Evolutionary conservation across 1,284 basidiomycete genomes (phyloP), one percentile per base, ranked within the genome.

Genomic region (Marasmius tenuissimus): DNA sequence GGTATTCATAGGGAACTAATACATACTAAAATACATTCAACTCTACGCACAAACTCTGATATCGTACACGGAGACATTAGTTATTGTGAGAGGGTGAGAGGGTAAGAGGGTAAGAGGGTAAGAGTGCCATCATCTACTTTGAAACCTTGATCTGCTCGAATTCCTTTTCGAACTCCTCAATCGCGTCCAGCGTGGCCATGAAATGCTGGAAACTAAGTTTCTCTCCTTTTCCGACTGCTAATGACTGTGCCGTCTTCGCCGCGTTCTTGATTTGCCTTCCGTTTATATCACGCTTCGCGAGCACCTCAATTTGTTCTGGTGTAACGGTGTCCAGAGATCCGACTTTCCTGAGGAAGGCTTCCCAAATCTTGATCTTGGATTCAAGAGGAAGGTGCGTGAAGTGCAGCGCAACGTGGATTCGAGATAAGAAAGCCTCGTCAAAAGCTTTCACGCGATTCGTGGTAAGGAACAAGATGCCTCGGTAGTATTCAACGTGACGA

Each of bases 371-470:
- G 34, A 71, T 70, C 65, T 81, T 81, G 10, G 84, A 84, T 33
- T 75, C 71, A 42, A 76, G 71, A 55, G 78, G 72, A 51, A 88
- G 81, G 59, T 85, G 79, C 53, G 73, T 73, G 77, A 85, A 87
- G 73, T 85, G 83, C 1, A 87, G 77, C 1, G 85, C 84, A 61
- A 88, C 82, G 68, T 87, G 85, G 66, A 87, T 86, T 60, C 85
- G 84, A n/a, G 85, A 87, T 56, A 86, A 78, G 80, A 88, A 88
- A 11, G 86, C 87, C 66, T 85, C 83, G 69, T 88, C 87, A 70
- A 88, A 88, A 2, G 81, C 77, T 63, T 82, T 81, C 54, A 88
- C 81, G 42, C 86, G 81, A 69, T 88, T 88, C 20, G 86, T 88
- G 22, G 87, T 88, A 51, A 89, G 76, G 78, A 89, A 87, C 57